Evolutionary conservation across 2,329 filamentous ascomycete species (phyloP), one percentile per base, ranked within the genome.

Genomic region (Stachybotrys elegans): DNA sequence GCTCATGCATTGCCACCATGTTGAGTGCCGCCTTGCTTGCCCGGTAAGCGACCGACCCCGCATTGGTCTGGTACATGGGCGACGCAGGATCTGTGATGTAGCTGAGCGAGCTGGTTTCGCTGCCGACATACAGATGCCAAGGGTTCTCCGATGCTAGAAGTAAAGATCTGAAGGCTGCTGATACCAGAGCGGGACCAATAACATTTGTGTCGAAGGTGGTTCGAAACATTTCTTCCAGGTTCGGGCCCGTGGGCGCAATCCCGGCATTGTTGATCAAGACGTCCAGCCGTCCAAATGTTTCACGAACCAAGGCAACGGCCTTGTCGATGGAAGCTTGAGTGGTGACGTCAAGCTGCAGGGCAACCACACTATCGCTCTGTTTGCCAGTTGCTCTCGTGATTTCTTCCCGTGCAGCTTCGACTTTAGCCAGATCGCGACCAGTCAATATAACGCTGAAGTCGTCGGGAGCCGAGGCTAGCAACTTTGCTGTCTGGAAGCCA

Each of bases 231-330:
- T n/a, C 23, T 6, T n/a, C 34, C 22, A 38, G 14, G 17, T 38
- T 25, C 11, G 42, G 35, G 13, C 42, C 42, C 9, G 16, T 14
- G 11, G 42, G 35, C 2, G 34, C 22, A 22, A 65, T 66, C 5
- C 66, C 70, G 0, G 68, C 67, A 48, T 70, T 72, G 45, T 63
- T 66, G 40, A 72, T 52, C 1, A 71, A 44, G 19, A 70, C 57
- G 42, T 71, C 68, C 3, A 70, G 51, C 3, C 53, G 53, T 3
- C 63, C 60, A 48, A 63, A 68, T 40, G 57, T 51, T 14, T 42
- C 44, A 27, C 57, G 49, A 2, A 68, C 45, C 5, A 40, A 37
- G 6, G 36, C 44, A 2, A 58, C 63, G 5, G 61, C 64, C 2
- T 48, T 51, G 16, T 54, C 50, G 6, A 68, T 59, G 47, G 57